Evolutionary conservation across 129 eudicot genomes (phyloP), one percentile per base, ranked within the genome.

Genomic region (Mikania micrantha): DNA sequence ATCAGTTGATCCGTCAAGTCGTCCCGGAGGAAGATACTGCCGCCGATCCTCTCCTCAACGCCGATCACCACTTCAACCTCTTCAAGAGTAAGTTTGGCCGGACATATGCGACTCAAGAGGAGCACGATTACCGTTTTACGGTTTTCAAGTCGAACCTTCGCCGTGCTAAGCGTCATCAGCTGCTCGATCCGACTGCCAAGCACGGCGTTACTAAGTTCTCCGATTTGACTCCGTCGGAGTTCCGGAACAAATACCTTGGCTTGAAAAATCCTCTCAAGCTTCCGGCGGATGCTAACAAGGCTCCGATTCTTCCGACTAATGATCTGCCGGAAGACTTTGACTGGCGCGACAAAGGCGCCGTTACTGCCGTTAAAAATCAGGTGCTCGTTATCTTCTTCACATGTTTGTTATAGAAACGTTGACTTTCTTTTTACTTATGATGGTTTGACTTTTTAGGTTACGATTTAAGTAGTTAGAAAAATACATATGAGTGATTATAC

Each of bases 201-300:
- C 97, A 87, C 59, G 97, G 97, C 2, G 88, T 91, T 20, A 91
- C 97, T 0, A 82, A 91, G 63, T 91, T 87, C 77, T 91, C 97
- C 29, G 97, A 91, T 65, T 62, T 91, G 64, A 85, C 97, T 3
- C 88, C 97, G 31, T 62, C 74, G 22, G 97, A 91, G 87, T 91
- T 91, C 62, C 70, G 79, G 3, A 74, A 49, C 83, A 85, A 15
- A 20, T 83, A 53, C 66, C 72, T 88, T 0, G 97, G 97, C 5
- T 82, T 91, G 69, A 77, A 67, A 50, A 54, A 11, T 12, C 62
- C 53, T 21, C 75, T 83, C 1, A 79, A 78, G 82, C 70, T 87
- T 19, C 95, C 95, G 13, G 32, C 81, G 7, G 97, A 83, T 52
- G 90, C 94, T 45, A 77, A 73, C 40, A 83, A 81, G 41, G 97